A percentile compares a stretch with the other conserved stretches of the same genome.
These are phyloP conservation scores for Pogostemon cablin DNA, from an alignment of 257 asterid species.

Conservation along the genomic window DNA sequence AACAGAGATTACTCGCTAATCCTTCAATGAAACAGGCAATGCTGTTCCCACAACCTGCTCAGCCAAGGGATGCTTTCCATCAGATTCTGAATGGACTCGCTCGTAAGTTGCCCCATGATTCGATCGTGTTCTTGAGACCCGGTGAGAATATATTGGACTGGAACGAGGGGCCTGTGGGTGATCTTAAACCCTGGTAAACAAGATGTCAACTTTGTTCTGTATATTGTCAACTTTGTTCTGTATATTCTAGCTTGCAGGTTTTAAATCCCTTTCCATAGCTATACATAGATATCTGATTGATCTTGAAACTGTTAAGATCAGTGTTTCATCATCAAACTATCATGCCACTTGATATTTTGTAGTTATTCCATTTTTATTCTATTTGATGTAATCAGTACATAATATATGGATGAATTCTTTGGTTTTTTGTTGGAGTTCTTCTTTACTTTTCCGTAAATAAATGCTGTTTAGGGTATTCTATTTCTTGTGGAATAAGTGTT, in stretches of 20 bases:
- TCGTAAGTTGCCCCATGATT: slow-evolving; percentile 69
- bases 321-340: background rate
- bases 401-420: too few relatives aligned
- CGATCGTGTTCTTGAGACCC: slow-evolving; percentile 48
- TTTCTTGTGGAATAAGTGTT: too few relatives aligned
- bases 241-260: too few relatives aligned
- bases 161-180: slow-evolving; percentile 77
- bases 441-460: too few relatives aligned
- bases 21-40: slow-evolving; percentile 91
- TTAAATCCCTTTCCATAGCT: too few relatives aligned
- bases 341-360: slow-evolving; percentile 15
- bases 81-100: slow-evolving; percentile 85
- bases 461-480: too few relatives aligned
- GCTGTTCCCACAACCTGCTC: slow-evolving; percentile 81
- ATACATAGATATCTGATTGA: too few relatives aligned
- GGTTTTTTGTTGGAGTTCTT: too few relatives aligned
- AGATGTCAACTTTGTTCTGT: background rate
- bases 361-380: background rate
- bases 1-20: slow-evolving; percentile 75
- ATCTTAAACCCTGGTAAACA: slow-evolving; percentile 78
- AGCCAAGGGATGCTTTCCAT: slow-evolving; percentile 79
- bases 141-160: slow-evolving; percentile 69
- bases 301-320: too few relatives aligned
- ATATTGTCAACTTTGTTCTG: background rate
- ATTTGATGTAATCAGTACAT: too few relatives aligned